A percentile compares a stretch with the other conserved stretches of the same genome.
Conservation (phyloP, 345 rosid genomes). For the Odontarrhena argentea region DNA sequence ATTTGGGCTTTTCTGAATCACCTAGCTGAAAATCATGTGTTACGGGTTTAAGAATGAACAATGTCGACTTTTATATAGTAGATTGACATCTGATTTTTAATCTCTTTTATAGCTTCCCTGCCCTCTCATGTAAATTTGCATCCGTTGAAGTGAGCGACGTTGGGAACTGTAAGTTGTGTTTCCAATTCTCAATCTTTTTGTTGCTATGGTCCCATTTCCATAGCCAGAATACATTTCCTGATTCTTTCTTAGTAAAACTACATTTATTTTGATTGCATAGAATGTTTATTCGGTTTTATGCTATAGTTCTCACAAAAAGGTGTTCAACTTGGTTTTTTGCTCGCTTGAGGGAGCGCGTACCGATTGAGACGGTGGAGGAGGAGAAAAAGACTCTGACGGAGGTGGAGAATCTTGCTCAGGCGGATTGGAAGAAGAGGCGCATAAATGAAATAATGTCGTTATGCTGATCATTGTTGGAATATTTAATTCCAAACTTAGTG, state of each 20-base stretch:
- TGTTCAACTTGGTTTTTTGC: background rate
- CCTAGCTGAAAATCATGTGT: constrained; percentile 43
- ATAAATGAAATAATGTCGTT: constrained; percentile 26
- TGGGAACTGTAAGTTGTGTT: constrained; percentile 87
- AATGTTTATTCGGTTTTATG: background rate
- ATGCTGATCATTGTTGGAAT: too few relatives aligned
- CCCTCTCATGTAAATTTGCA: constrained; percentile 98
- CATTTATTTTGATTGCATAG: background rate
- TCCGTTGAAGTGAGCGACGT: constrained; percentile 88
- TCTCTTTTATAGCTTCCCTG: constrained; percentile 74
- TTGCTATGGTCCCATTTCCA: background rate
- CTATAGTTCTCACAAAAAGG: background rate
- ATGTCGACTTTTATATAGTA: background rate
- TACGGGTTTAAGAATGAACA: background rate
- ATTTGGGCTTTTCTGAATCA: constrained; percentile 42
- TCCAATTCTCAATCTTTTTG: constrained; percentile 19
- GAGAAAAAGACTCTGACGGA: constrained; percentile 33
- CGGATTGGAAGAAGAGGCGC: constrained; percentile 41
- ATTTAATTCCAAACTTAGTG: too few relatives aligned
- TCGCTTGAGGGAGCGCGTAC: too few relatives aligned
- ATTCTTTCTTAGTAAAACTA: too few relatives aligned
- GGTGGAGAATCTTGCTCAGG: constrained; percentile 43
- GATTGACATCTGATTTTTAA: background rate
- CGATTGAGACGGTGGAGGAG: constrained; percentile 37
- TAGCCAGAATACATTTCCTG: background rate